Evolutionary conservation across 371 early-diverging fungal genomes (phyloP).

Genomic region (Actinomortierella ambigua): DNA sequence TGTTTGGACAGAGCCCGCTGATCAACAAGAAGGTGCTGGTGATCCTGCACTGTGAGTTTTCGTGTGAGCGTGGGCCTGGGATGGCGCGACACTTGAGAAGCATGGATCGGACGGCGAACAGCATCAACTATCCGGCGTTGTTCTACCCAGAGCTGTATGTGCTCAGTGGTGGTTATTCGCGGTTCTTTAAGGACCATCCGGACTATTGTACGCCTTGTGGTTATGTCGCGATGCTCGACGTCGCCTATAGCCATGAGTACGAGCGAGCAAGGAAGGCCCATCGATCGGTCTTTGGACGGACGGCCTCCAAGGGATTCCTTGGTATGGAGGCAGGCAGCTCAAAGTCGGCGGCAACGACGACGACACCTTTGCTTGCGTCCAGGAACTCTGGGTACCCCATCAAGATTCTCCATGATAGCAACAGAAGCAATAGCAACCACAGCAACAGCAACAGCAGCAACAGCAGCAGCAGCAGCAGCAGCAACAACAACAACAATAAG

Average conservation of each 20-base stretch:
- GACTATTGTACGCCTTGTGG: conserved; percentile 64
- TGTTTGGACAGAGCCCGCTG: conserved; percentile 39
- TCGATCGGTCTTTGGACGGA: conserved; percentile 22
- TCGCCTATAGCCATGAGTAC: conserved; percentile 46
- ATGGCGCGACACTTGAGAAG: conserved; percentile 82
- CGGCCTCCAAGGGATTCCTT: conserved; percentile 31
- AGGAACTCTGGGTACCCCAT: not conserved
- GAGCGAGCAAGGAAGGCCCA: conserved; percentile 18
- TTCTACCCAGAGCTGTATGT: conserved; percentile 89
- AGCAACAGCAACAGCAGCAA: not conserved
- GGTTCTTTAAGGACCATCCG: conserved; percentile 62
- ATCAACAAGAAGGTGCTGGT: conserved; percentile 55
- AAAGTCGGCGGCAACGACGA: not conserved
- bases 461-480: not conserved
- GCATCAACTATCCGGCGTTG: conserved; percentile 74
- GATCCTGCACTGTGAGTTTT: conserved; percentile 94
- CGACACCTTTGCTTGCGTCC: not conserved
- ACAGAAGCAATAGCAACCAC: not conserved
- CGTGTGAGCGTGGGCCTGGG: conserved; percentile 81
- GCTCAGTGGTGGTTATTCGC: conserved; percentile 88
- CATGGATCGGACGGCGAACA: conserved; percentile 76
- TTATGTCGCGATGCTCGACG: conserved; percentile 75
- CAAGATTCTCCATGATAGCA: not conserved
- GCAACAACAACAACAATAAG: no score
- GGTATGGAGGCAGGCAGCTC: no score